These are phyloP conservation scores for Ogataea siamensis DNA, from an alignment of 805 yeast genomes.

Conservation along the genomic window DNA sequence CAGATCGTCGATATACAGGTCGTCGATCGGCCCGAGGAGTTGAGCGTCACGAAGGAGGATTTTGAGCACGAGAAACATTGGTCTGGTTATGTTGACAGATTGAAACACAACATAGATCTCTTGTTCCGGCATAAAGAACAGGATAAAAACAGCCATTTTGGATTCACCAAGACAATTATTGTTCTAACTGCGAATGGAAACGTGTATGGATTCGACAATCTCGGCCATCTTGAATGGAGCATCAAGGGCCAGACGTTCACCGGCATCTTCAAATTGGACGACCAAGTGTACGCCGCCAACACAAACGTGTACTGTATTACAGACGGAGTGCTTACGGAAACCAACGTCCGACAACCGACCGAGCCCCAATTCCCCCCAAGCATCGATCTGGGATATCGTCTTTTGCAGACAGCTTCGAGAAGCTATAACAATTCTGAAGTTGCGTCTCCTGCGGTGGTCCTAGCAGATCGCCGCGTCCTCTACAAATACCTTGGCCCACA, in stretches of 20 bases:
- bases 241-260: conserved; percentile 15
- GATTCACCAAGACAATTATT: conserved; percentile 43
- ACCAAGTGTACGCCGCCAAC: conserved; percentile 7
- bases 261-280: conserved; percentile 11
- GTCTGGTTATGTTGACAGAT: conserved; percentile 34
- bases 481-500: conserved; percentile 85
- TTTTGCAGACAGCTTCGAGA: conserved; percentile 25
- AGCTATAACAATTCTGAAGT: conserved; percentile 39
- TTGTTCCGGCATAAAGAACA: conserved; percentile 20
- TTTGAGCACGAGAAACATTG: conserved; percentile 32
- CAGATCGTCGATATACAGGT: conserved; percentile 36
- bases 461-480: conserved; percentile 68
- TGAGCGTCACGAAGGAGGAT: conserved; percentile 29
- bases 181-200: conserved; percentile 41
- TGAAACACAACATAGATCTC: conserved; percentile 29
- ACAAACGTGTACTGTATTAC: neutral
- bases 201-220: conserved; percentile 42
- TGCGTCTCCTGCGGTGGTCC: conserved; percentile 64
- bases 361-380: conserved; percentile 8
- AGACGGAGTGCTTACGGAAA: conserved; percentile 1
- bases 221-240: conserved; percentile 37
- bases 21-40: conserved; percentile 26
- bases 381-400: neutral
- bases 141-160: conserved; percentile 37
- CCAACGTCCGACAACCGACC: conserved; percentile 10